Base-by-base conservation (phyloP, 257 asterid species). In the Plantago ovata region DNA sequence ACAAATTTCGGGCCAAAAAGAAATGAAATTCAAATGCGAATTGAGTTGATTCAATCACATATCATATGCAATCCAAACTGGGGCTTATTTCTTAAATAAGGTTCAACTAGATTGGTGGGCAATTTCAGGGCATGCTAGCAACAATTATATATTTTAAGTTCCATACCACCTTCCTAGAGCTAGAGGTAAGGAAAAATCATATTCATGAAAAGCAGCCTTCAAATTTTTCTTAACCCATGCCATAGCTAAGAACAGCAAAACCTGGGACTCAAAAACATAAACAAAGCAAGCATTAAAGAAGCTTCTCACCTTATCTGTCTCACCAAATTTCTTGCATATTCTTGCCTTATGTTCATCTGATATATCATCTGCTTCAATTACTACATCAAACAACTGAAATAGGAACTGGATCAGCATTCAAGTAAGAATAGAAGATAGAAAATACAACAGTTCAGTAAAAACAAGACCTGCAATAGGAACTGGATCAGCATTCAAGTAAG, bases 261-360 rank as follows among this genome's bases (percentile, higher is more conserved):
- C 56, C 14, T 15, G 6, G 38, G 52, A 51, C 9, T 40, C 15
- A 20, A 3, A 50, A 7, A 3, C 19, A n/a, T 43, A 59, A 9
- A 57, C 20, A 48, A 46, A 13, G 38, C 36, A 11, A 47, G 23
- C 14, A 62, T 7, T 23, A 36, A 63, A 66, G 56, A 53, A 42
- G 45, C 42, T 53, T 38, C 12, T 62, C 52, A 88, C 98, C 95
- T 92, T 88, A 74, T 92, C 98, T 50, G 97, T 76, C 84, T 82
- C 98, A 9, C 83, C 97, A 66, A 92, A 64, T 73, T 86, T 92
- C 81, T 85, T 89, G 83, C 83, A 92, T 77, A 89, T 82, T 74
- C 84, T 80, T 67, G 97, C 95, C 72, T 92, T 92, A 71, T 80
- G 93, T 39, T 79, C 91, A 65, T 92, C 98, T 51, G 84, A 68